Evolutionary conservation across 768 basidiomycete species (phyloP), one percentile per base, ranked within the genome.

Genomic region (Russula ochroleuca): DNA sequence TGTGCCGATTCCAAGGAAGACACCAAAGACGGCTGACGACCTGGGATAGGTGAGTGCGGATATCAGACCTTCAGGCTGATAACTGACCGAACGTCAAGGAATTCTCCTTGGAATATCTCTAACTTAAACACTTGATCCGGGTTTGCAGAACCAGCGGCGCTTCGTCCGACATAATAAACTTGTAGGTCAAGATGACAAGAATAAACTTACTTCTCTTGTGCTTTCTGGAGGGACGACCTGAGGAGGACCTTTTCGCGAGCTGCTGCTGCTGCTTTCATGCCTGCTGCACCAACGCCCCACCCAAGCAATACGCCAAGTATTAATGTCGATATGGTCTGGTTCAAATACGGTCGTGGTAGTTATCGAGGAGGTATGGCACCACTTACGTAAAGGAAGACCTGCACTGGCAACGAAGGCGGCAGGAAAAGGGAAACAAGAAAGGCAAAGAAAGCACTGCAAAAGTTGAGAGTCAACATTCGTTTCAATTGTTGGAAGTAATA

Each of bases 201-300:
- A 33, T 17, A 14, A 13, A 25, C 41, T 9, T 52, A 77, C 78
- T 73, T 76, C 45, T 73, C 69, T n/a, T 69, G 66, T 31, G 74
- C 74, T 57, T 69, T 69, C 41, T 71, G 70, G 6, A 70, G 67
- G 6, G 71, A 70, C 19, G 68, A 64, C 41, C 71, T 68, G 14
- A 79, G 68, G 9, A 76, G 62, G 0, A 71, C 70, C 63, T 76
- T 70, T 58, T 73, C 69, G 11, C 79, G 73, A 0, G 77, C 78
- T 5, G 76, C 71, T 0, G 81, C 69, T 0, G 78, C 78, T 0
- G 81, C 79, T 5, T 77, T 77, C 83, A 85, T 85, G 0, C 78
- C 82, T 0, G 81, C 83, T 11, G 76, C 73, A 1, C 83, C 81
- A 66, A 82, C 75, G 0, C 78, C 84, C 84, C 84, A 86, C 14